A percentile compares a stretch with the other conserved stretches of the same genome.
Evolutionary conservation across 345 rosid genomes (phyloP).

Genomic region (Eucalyptus sideroxylon): DNA sequence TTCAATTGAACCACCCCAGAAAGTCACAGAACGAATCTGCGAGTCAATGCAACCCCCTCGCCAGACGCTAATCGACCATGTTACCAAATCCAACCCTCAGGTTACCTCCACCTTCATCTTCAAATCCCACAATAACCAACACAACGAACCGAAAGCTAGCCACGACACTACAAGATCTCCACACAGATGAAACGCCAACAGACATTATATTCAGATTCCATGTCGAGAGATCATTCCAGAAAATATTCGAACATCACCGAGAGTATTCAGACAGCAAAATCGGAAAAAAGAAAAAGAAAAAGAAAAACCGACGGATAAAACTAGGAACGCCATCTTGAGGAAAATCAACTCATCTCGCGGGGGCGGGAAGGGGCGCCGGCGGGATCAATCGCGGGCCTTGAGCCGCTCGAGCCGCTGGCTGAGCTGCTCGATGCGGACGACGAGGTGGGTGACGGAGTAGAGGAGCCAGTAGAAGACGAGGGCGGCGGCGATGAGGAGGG

Average conservation of each 20-base stretch:
- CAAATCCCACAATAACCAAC: not conserved
- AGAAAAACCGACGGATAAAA: not conserved
- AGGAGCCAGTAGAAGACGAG: slow-evolving; percentile 79
- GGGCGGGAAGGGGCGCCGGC: no score
- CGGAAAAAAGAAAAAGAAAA: not conserved
- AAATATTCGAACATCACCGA: not conserved
- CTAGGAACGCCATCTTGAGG: not conserved
- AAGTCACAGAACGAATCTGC: not conserved
- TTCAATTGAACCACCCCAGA: not conserved
- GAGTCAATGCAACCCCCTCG: not conserved
- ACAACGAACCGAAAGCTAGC: not conserved
- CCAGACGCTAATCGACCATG: not conserved
- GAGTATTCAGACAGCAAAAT: not conserved
- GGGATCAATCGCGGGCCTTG: slow-evolving; percentile 16
- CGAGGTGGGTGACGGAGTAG: slow-evolving; percentile 60
- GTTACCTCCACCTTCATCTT: not conserved
- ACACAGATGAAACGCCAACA: not conserved
- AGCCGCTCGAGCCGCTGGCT: slow-evolving; percentile 67
- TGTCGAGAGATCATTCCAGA: not conserved
- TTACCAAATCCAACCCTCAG: not conserved
- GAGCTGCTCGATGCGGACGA: slow-evolving; percentile 59
- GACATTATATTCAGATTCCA: not conserved
- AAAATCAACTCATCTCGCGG: not conserved
- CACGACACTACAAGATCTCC: not conserved
- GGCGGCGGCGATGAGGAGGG: slow-evolving; percentile 64